Conservation (phyloP, 306 rosid species). For the Cucumis hystrix region DNA sequence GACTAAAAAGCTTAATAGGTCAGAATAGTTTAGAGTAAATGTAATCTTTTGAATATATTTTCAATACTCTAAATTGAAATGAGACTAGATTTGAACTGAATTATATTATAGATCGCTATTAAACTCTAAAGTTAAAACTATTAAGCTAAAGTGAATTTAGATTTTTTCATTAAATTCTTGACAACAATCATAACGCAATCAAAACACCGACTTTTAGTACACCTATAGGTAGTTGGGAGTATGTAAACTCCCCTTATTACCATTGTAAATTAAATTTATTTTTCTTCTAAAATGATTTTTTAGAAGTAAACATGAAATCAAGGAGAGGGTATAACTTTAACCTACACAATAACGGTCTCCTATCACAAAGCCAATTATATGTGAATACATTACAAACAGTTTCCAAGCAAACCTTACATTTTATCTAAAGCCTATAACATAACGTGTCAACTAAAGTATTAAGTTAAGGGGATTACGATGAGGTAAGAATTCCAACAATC, state of each 20-base stretch:
- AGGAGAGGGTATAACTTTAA: neutral
- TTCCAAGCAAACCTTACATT: neutral
- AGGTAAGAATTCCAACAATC: neutral
- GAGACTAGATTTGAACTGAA: too few relatives aligned
- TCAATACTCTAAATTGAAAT: neutral
- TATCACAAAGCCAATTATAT: neutral
- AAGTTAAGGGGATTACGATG: neutral
- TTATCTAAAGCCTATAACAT: neutral
- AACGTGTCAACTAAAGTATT: neutral
- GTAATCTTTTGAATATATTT: neutral
- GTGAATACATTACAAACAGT: neutral
- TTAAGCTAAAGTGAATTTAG: too few relatives aligned
- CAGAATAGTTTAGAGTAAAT: neutral
- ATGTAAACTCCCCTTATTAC: too few relatives aligned
- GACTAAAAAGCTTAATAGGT: neutral
- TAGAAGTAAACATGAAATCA: neutral
- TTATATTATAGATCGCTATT: too few relatives aligned
- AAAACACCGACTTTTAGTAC: neutral
- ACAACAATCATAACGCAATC: too few relatives aligned
- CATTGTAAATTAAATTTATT: too few relatives aligned
- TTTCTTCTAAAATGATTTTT: neutral
- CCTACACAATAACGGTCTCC: neutral
- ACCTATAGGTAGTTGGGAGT: too few relatives aligned
- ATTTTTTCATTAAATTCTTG: too few relatives aligned
- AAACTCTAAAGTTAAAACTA: too few relatives aligned